Conservation (phyloP, 1,284 basidiomycete species). For the Sanghuangporus sanghuang region DNA sequence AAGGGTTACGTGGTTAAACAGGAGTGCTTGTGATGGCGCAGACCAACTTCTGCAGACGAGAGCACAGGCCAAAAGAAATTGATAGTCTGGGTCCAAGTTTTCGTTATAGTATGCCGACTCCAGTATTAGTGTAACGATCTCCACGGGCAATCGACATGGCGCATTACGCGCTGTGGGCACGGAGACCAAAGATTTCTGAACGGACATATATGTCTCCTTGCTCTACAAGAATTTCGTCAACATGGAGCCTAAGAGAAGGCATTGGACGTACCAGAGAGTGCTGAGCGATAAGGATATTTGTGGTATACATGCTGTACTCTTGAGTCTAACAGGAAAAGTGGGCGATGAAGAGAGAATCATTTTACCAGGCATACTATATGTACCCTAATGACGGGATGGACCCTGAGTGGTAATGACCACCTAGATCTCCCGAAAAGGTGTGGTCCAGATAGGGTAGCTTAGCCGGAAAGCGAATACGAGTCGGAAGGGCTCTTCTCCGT, state of each 20-base stretch:
- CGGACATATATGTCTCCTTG: neutral
- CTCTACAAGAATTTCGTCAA: neutral
- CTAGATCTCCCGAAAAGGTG: neutral
- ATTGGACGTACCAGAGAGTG: neutral
- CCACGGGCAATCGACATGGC: constrained; percentile 41
- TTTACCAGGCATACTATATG: neutral
- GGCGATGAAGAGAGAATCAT: neutral
- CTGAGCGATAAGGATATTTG: neutral
- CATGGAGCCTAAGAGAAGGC: neutral
- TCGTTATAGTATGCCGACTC: constrained; percentile 45
- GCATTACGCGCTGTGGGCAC: neutral
- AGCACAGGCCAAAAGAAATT: constrained; percentile 45
- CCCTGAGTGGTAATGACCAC: neutral
- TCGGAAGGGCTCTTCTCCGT: neutral
- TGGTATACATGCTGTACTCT: neutral
- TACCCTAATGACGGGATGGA: neutral
- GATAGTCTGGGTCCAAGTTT: constrained; percentile 31
- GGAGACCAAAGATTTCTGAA: neutral
- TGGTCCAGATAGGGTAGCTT: neutral
- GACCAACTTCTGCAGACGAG: constrained; percentile 66
- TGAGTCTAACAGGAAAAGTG: neutral
- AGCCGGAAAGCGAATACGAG: neutral
- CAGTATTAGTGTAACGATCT: constrained; percentile 57
- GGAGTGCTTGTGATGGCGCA: constrained; percentile 50
- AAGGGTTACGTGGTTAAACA: constrained; percentile 54